These are phyloP conservation scores for Fusarium pseudoanthophilum DNA, from an alignment of 2,329 filamentous ascomycete genomes.

Conservation along the genomic window DNA sequence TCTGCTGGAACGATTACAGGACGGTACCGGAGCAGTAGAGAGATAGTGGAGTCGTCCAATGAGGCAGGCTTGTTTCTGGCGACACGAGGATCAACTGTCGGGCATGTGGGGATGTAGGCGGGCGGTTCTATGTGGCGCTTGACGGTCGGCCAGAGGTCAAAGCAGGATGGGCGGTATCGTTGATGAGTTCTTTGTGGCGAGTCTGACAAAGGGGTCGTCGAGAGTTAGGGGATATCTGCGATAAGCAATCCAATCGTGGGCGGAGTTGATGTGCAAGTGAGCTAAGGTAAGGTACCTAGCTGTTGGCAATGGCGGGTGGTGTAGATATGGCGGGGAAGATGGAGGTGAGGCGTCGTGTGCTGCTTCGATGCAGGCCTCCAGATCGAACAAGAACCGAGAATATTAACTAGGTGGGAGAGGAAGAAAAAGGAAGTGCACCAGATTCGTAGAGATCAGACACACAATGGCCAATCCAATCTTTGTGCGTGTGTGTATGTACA, in stretches of 20 bases:
- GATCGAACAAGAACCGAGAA: constrained; percentile 27
- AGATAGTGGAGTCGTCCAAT: constrained; percentile 46
- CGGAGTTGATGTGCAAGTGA: constrained; percentile 29
- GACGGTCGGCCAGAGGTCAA: constrained; percentile 31
- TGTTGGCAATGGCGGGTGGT: constrained; percentile 34
- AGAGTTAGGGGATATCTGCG: constrained; percentile 18
- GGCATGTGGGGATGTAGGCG: constrained; percentile 45
- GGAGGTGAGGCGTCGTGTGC: constrained; percentile 38
- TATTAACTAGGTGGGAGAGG: background rate
- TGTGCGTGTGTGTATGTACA: constrained; percentile 22
- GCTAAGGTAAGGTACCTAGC: constrained; percentile 35
- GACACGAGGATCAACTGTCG: constrained; percentile 44
- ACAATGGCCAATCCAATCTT: constrained; percentile 24
- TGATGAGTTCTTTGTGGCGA: constrained; percentile 11
- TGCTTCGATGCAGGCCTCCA: constrained; percentile 33
- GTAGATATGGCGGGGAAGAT: constrained; percentile 31
- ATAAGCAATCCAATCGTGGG: constrained; percentile 38
- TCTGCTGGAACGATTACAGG: constrained; percentile 36
- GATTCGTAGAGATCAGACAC: constrained; percentile 27
- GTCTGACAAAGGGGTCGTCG: constrained; percentile 5
- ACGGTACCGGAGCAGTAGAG: constrained; percentile 33
- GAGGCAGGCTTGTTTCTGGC: constrained; percentile 42
- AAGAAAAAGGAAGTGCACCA: constrained; percentile 15
- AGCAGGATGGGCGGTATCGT: constrained; percentile 18
- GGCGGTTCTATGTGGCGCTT: constrained; percentile 43